Base-by-base conservation (phyloP, 1,139 yeast species). In the Hyphopichia buzzinii region DNA sequence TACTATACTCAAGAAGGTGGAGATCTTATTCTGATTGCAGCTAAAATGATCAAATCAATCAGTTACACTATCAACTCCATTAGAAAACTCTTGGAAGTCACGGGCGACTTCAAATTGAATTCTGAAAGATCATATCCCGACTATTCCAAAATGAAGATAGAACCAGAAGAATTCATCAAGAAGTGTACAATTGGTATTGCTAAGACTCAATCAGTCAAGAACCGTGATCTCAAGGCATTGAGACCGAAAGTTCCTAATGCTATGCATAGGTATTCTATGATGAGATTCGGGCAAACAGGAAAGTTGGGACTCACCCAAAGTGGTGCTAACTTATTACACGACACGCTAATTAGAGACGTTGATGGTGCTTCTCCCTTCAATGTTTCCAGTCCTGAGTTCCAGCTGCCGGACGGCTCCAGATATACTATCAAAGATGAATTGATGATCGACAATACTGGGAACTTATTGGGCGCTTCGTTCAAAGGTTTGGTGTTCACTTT, bases 391-490 rank as follows among this genome's bases (percentile, higher is more conserved):
- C 54, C 66, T 11, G 75, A 66, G 36, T 67, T 71, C 44, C 55
- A 59, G 33, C 65, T 62, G 29, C 49, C 40, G 4, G 43, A 41
- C 1, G 48, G 44, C 25, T 34, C 34, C 3, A 30, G 36, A 6
- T 41, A 41, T 12, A 41, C 53, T 19, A 49, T 58, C 33, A 68
- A 67, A 21, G 65, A 70, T 36, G 82, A 77, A 48, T 58, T 77
- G 21, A 52, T 77, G 33, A 67, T 75, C 19, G 77, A 73, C 39
- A 52, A 52, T 4, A 55, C 71, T 26, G 84, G 84, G 0, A 72
- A 71, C 36, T 58, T 88, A 26, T 60, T 84, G 31, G 96, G 95
- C 4, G 90, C 90, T 1, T 82, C 96, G 0, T 78, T 88, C 49
- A 79, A 81, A 48, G 90, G 90, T 0, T 66, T 88, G 39, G 79